Evolutionary conservation across 2,329 filamentous ascomycete genomes (phyloP).

Genomic region (Sporothrix pallida): DNA sequence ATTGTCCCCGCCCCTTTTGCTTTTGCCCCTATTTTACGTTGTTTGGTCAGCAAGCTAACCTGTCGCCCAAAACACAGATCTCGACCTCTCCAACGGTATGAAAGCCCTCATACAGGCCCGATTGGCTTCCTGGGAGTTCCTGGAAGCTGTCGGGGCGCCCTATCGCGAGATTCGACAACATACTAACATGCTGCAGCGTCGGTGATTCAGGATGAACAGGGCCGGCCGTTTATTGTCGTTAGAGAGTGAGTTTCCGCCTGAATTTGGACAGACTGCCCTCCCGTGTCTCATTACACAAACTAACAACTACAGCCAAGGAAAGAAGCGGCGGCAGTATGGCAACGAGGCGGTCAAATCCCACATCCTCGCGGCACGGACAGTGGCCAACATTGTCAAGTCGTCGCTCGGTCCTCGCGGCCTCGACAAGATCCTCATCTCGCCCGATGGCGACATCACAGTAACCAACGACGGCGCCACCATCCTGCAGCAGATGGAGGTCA

Average conservation of each 20-base stretch:
- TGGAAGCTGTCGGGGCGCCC: background rate
- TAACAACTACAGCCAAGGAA: conserved; percentile 73
- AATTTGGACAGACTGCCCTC: background rate
- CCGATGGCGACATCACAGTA: conserved; percentile 97
- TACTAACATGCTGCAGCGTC: conserved; percentile 53
- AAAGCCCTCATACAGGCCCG: conserved; percentile 37
- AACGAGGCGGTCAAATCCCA: conserved; percentile 98
- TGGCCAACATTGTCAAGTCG: conserved; percentile 96
- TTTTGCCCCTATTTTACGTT: conserved; percentile 32
- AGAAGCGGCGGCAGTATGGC: conserved; percentile 95
- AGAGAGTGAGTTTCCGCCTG: conserved; percentile 72
- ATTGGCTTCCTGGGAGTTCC: background rate
- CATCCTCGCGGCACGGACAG: conserved; percentile 93
- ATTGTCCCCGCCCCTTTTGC: conserved; percentile 11
- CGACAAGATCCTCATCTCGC: conserved; percentile 98
- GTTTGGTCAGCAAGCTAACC: conserved; percentile 38
- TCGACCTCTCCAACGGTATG: conserved; percentile 84
- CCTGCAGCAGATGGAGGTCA: conserved; percentile 97
- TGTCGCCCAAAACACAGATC: conserved; percentile 58
- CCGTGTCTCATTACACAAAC: conserved; percentile 39
- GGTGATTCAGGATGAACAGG: conserved; percentile 96
- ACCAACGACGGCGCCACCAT: conserved; percentile 99
- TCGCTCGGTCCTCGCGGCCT: conserved; percentile 94
- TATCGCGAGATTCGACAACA: background rate
- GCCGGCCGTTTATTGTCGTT: conserved; percentile 96